Base-by-base conservation (phyloP, 495 filamentous ascomycete species). In the Xylaria nigripes region DNA sequence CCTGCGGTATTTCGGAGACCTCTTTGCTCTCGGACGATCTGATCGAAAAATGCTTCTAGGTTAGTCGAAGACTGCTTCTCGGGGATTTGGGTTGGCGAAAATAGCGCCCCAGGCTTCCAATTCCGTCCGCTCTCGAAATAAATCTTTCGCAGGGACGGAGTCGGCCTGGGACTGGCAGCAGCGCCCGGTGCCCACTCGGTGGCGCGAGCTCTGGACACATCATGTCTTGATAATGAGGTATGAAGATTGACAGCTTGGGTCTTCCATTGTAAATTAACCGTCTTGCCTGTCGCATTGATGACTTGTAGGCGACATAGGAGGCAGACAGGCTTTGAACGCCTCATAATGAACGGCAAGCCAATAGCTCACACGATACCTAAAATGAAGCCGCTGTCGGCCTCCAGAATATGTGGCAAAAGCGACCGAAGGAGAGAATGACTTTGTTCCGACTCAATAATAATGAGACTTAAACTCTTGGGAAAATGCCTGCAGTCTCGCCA, bases 201-300 rank as follows among this genome's bases (percentile, higher is more conserved):
- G 32, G 32, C 2, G 1, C 43, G 12, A 2, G 52, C n/a, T 19
- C n/a, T 32, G 13, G 29, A 6, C n/a, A 34, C 21, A 34, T 58
- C 53, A 52, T 19, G 38, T 53, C 30, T 58, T 36, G 45, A 41
- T 19, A 25, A 10, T 2, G 51, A 46, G 15, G 48, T 62, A 6
- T 48, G 56, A 38, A 58, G 59, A 6, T 16, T 40, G 15, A 48
- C 32, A 45, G 2, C 61, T 56, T 45, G 67, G 43, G 59, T 77
- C 67, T 48, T 68, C 75, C 59, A 75, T 65, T 61, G 77, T 67
- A 40, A 72, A 67, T 7, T 70, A 61, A 43, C 74, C 69, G 15
- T 75, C 68, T 54, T 27, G 34, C 47, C 38, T 43, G 60, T 51
- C 44, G 49, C 44, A 49, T 48, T 30, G 46, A 58, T 53, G 54